These are phyloP conservation scores for Linum trigynum DNA, from an alignment of 345 rosid species.

Conservation along the genomic window DNA sequence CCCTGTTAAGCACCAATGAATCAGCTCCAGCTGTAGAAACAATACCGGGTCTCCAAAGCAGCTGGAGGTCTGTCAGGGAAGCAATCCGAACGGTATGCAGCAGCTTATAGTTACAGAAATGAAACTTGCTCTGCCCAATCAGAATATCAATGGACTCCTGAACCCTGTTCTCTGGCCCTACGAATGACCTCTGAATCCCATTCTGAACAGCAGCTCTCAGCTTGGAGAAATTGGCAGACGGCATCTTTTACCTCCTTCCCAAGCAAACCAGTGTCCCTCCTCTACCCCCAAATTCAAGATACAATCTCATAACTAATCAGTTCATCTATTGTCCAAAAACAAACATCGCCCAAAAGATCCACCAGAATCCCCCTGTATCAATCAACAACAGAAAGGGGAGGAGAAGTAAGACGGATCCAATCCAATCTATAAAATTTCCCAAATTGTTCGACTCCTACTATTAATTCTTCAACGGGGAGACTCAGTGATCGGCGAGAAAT, in stretches of 20 bases:
- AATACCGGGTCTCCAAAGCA: conserved; percentile 40
- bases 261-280: not conserved
- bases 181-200: conserved; percentile 32
- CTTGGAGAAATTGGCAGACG: conserved; percentile 19
- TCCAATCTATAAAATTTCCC: not conserved
- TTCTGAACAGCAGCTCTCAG: conserved; percentile 45
- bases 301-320: conserved; percentile 1
- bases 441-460: not conserved
- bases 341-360: not conserved
- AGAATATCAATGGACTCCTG: conserved; percentile 36
- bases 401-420: not conserved
- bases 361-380: not conserved
- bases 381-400: not conserved
- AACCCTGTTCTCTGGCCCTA: conserved; percentile 30
- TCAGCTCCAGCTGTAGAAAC: conserved; percentile 44
- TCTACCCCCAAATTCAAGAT: not conserved
- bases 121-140: conserved; percentile 46
- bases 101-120: conserved; percentile 39
- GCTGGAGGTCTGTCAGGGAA: conserved; percentile 35
- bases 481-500: not conserved
- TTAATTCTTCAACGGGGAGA: too few relatives aligned
- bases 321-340: not conserved
- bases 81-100: conserved; percentile 39
- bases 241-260: conserved; percentile 4
- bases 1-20: conserved; percentile 36